A percentile compares a stretch with the other conserved stretches of the same genome.
phyloP scores from a whole-genome alignment of 2,329 filamentous ascomycete species.

The Rhynchosporium agropyri region DNA sequence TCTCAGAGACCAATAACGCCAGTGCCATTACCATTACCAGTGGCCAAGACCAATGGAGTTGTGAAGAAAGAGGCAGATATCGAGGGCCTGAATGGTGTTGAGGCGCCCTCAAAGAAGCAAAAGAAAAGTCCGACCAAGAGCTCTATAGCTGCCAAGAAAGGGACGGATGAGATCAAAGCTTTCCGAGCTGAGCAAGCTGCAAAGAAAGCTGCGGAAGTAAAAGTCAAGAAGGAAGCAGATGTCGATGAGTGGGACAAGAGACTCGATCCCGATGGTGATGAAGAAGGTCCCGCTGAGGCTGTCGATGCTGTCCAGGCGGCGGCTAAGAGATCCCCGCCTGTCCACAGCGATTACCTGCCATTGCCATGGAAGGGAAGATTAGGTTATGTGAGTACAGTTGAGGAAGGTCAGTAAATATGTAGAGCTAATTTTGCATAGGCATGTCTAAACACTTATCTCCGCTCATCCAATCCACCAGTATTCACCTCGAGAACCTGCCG shows the following conservation, averaged over 20 bases:
- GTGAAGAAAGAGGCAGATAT: conserved; percentile 31
- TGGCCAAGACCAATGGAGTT: conserved; percentile 22
- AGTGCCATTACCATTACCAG: conserved; percentile 23
- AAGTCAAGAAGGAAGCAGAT: conserved; percentile 37
- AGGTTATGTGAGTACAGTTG: conserved; percentile 69
- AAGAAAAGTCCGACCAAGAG: conserved; percentile 40
- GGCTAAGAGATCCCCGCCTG: conserved; percentile 60
- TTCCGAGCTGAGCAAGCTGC: conserved; percentile 40
- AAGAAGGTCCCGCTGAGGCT: conserved; percentile 36
- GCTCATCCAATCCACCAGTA: conserved; percentile 77
- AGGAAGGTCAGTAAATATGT: background rate
- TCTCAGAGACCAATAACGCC: conserved; percentile 9
- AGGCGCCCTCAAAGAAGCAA: conserved; percentile 33
- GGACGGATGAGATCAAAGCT: conserved; percentile 40
- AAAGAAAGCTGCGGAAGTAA: conserved; percentile 35
- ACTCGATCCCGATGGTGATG: conserved; percentile 39
- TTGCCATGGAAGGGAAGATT: conserved; percentile 88
- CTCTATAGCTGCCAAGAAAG: conserved; percentile 41
- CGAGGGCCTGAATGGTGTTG: conserved; percentile 2
- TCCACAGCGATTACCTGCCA: conserved; percentile 82
- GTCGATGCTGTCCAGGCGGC: conserved; percentile 38
- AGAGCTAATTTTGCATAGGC: conserved; percentile 55
- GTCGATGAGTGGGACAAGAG: conserved; percentile 38
- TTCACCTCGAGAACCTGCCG: conserved; percentile 92
- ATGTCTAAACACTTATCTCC: conserved; percentile 89